phyloP scores from a whole-genome alignment of 139 green algal species.

The Tetratostichococcus sp. region DNA sequence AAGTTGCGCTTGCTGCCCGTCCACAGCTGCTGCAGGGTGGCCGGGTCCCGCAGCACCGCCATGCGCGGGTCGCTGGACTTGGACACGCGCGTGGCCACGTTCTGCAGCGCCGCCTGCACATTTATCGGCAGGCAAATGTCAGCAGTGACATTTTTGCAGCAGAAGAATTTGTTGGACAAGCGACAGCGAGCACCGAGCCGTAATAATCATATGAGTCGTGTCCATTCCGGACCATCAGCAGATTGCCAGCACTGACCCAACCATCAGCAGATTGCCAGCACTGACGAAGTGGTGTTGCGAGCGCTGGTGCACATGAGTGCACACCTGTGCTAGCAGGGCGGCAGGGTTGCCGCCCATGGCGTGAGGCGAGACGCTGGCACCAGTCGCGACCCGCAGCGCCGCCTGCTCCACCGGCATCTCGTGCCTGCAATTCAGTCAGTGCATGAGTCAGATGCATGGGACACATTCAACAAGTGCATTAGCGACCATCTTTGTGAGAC shows the following conservation, averaged over 20 bases:
- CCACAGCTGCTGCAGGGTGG: slow-evolving; percentile 14
- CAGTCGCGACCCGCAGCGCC: slow-evolving; percentile 12
- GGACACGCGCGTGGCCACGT: neutral
- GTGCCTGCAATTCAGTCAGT: slow-evolving; percentile 10
- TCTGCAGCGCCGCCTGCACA: slow-evolving; percentile 2
- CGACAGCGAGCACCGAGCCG: no score
- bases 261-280: no score
- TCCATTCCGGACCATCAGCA: no score
- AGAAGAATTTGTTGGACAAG: no score
- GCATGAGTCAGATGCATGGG: neutral
- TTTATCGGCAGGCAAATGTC: no score
- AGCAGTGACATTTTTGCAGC: no score
- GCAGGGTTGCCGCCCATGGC: slow-evolving; percentile 11
- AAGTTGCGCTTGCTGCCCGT: slow-evolving; percentile 16
- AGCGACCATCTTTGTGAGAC: no score
- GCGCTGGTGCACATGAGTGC: no score
- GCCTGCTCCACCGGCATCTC: slow-evolving; percentile 19
- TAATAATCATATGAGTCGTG: no score
- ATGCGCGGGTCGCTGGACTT: neutral
- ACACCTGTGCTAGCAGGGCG: slow-evolving; percentile 7
- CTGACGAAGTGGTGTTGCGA: no score
- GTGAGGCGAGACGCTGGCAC: neutral
- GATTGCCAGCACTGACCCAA: no score
- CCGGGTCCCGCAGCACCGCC: neutral
- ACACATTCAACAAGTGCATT: neutral